phyloP scores from a whole-genome alignment of 768 basidiomycete genomes.

The Leccinum imitatum region DNA sequence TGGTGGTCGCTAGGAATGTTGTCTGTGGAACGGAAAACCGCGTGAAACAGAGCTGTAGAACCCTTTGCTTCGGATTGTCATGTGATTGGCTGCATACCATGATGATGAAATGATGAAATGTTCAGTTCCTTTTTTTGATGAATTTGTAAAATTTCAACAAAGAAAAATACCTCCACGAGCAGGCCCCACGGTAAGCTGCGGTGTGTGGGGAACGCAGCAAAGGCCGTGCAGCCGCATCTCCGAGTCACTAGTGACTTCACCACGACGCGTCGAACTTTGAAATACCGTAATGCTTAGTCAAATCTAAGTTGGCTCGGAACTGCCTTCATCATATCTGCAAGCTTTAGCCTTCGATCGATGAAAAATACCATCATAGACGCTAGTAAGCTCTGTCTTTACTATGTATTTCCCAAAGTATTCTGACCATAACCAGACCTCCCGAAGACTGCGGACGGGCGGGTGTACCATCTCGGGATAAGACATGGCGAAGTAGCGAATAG shows the following conservation, averaged over 20 bases:
- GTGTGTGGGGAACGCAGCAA: neutral
- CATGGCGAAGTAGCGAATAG: slow-evolving; percentile 80
- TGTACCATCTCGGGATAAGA: slow-evolving; percentile 76
- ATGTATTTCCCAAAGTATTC: neutral
- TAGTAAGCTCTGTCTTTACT: slow-evolving; percentile 45
- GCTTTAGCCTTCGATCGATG: slow-evolving; percentile 38
- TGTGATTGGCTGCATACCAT: neutral
- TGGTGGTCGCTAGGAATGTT: neutral
- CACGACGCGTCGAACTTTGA: neutral
- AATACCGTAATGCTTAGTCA: slow-evolving; percentile 16
- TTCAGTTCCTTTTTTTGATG: neutral
- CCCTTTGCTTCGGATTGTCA: neutral
- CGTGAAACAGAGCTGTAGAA: slow-evolving; percentile 1
- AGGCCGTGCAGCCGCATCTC: neutral
- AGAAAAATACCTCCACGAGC: neutral
- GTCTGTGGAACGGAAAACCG: neutral
- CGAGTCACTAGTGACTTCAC: too few relatives aligned
- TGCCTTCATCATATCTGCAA: slow-evolving; percentile 3
- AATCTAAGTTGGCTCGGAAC: neutral
- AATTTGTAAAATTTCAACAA: neutral
- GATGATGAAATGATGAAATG: neutral
- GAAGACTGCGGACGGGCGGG: slow-evolving; percentile 66
- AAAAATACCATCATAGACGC: slow-evolving; percentile 64
- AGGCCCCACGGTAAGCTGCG: neutral
- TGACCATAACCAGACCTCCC: slow-evolving; percentile 60